Base-by-base conservation (phyloP, 441 rosid species). In the Corymbia calophylla region DNA sequence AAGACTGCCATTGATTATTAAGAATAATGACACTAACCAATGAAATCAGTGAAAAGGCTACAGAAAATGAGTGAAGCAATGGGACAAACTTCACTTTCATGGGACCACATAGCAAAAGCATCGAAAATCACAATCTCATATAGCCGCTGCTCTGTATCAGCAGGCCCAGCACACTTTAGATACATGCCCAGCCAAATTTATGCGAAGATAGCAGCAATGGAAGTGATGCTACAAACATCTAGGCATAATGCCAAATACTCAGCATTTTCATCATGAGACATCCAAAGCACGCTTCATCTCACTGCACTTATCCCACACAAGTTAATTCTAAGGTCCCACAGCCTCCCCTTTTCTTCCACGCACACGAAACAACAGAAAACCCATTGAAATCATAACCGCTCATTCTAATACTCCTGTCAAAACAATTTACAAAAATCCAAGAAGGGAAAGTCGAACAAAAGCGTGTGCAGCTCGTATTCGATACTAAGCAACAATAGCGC, bases 71-170 rank as follows among this genome's bases (percentile, higher is more conserved):
- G 84, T 60, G 73, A 86, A 53, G 84, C 35, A 62, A 82, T 55
- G 86, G 87, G 58, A 68, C 48, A 86, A 44, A 39, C 86, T 90
- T 56, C 81, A 80, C 53, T 53, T 13, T 66, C 60, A 87, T 29
- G 89, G 93, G 94, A 92, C 92, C 91, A 88, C 91, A 64, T 87
- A 86, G n/a, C 90, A 91, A 85, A 89, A 80, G 68, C 90, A 88
- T 88, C 70, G 89, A 86, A 64, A 91, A 19, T 87, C 88, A 73
- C 80, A 87, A 90, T 86, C 25, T 39, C 86, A 66, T 88, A 48
- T 49, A 60, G 62, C 85, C 25, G 53, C 53, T 88, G 54, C 86
- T 53, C 66, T 8, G 35, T 56, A 68, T 85, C 84, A 88, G 80
- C 73, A 88, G 68, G 55, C 82, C 90, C 66, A 87, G 17, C 60